phyloP scores from a whole-genome alignment of 306 rosid genomes.

The Prunus davidiana region DNA sequence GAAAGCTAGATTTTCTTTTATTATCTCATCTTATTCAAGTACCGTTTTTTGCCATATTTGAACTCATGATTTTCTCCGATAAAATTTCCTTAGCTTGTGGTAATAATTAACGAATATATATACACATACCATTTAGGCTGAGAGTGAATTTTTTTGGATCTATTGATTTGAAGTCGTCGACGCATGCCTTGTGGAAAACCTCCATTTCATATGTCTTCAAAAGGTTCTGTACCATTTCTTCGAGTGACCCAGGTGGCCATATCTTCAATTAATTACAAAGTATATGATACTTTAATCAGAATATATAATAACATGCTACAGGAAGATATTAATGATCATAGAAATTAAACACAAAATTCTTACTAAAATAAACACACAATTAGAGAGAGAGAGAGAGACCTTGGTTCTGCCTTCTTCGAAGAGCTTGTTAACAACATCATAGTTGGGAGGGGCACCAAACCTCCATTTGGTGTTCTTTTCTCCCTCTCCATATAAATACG shows the following conservation, averaged over 20 bases:
- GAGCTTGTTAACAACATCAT: constrained; percentile 53
- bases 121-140: constrained; percentile 45
- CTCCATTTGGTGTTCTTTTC: constrained; percentile 55
- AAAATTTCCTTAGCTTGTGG: too few relatives aligned
- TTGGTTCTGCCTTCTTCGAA: constrained; percentile 65
- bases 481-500: constrained; percentile 29
- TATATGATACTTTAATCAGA: not conserved
- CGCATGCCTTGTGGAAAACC: constrained; percentile 38
- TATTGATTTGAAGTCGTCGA: constrained; percentile 28
- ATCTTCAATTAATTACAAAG: constrained; percentile 18
- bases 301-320: not conserved
- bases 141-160: constrained; percentile 41
- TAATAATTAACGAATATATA: too few relatives aligned
- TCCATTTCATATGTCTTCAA: constrained; percentile 68
- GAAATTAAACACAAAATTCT: too few relatives aligned
- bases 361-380: too few relatives aligned
- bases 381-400: constrained; percentile 12
- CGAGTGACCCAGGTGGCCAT: constrained; percentile 61
- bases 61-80: too few relatives aligned
- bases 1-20: too few relatives aligned
- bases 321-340: not conserved
- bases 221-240: constrained; percentile 52
- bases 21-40: too few relatives aligned
- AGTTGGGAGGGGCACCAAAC: constrained; percentile 47
- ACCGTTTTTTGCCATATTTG: too few relatives aligned